These are phyloP conservation scores for Babesia gibsoni DNA, from an alignment of 169 alveolate genomes.

Conservation along the genomic window DNA sequence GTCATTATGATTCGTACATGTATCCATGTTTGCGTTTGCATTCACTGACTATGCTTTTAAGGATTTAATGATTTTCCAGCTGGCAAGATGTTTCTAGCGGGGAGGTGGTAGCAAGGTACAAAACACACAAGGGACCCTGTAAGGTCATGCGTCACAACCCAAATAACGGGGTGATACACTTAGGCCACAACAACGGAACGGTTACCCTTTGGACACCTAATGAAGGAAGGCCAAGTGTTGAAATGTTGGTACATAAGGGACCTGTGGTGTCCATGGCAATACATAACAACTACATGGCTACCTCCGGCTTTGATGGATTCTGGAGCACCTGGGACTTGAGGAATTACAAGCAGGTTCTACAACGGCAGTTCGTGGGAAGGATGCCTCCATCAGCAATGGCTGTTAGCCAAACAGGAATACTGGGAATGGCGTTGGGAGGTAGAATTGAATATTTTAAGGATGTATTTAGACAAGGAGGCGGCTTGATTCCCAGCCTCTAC, in stretches of 20 bases:
- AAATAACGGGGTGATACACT: slow-evolving; percentile 86
- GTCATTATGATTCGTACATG: neutral
- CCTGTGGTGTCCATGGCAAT: slow-evolving; percentile 66
- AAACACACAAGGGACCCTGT: slow-evolving; percentile 89
- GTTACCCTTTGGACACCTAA: slow-evolving; percentile 96
- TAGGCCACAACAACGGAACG: slow-evolving; percentile 91
- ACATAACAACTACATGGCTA: slow-evolving; percentile 65
- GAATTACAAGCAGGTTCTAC: slow-evolving; percentile 66
- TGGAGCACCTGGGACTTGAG: slow-evolving; percentile 93
- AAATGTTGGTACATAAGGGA: slow-evolving; percentile 65
- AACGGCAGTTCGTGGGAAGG: slow-evolving; percentile 26
- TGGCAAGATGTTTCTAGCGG: slow-evolving; percentile 92
- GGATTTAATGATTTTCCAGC: neutral
- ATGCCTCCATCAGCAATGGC: slow-evolving; percentile 52
- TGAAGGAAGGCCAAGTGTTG: slow-evolving; percentile 69
- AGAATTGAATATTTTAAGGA: slow-evolving; percentile 49
- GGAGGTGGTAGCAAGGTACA: slow-evolving; percentile 84
- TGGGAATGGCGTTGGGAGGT: slow-evolving; percentile 54
- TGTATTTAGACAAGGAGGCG: slow-evolving; percentile 31
- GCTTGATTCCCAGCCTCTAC: slow-evolving; percentile 53
- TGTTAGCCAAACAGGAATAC: slow-evolving; percentile 56
- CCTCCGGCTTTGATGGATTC: slow-evolving; percentile 75
- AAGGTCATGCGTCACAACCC: slow-evolving; percentile 84
- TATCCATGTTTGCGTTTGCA: neutral
- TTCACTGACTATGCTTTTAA: neutral